Base-by-base conservation (phyloP, 2,329 filamentous ascomycete genomes). In the Fusarium haematococcum region DNA sequence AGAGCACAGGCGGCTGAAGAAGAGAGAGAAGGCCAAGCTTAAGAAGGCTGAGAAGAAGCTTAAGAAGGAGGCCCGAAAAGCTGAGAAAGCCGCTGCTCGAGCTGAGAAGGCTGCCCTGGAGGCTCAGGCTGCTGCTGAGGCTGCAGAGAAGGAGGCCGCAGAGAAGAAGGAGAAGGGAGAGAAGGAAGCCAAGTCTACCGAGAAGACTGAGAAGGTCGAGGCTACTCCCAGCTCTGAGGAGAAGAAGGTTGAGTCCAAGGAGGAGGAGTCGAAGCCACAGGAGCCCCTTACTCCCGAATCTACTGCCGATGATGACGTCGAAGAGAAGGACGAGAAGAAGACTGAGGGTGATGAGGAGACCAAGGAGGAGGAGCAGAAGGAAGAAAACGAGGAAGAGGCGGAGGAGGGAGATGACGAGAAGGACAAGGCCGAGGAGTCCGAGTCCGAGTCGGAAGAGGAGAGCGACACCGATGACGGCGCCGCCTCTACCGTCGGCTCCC, bases 11-110 rank as follows among this genome's bases (percentile, higher is more conserved):
- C 63, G 66, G 5, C 58, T 73, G 76, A 92, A 91, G 79, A 94
- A 94, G 81, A 95, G 94, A 84, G 96, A 94, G 82, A 95, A 93
- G 84, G 94, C 93, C 86, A 95, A 94, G 88, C 88, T 89, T 33
- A 93, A 92, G 82, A 94, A 94, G 85, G 89, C 92, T 7, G 75
- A 85, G 69, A 81, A 84, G 56, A 81, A 79, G 68, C 71, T 68
- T 2, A 73, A 57, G 33, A 63, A 68, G 30, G 69, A 59, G 3
- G 70, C 72, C 4, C 65, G 58, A 0, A 69, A 69, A 25, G 74
- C 74, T n/a, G 75, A 71, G 41, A 79, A 70, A 48, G 72, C 65
- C 6, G 74, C 69, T 13, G 30, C 43, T 9, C 64, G 64, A 14
- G 70, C 70, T 18, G 65, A 69, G 5, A 41, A 63, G 30, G 67